Base-by-base conservation (phyloP, 2,329 filamentous ascomycete genomes). In the Laburnicola sp. region DNA sequence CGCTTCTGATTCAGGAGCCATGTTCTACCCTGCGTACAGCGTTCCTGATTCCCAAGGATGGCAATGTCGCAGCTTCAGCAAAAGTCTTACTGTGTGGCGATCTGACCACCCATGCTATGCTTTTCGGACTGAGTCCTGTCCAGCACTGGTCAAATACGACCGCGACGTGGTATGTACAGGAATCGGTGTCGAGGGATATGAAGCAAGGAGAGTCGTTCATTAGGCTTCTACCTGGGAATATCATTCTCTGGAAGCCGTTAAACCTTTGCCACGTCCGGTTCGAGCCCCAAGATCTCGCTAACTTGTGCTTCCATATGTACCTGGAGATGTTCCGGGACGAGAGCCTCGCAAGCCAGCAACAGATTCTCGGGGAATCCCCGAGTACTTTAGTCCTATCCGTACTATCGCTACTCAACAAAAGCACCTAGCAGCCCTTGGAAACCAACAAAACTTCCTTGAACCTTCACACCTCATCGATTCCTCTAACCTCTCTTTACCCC, bases 21-120 rank as follows among this genome's bases (percentile, higher is more conserved):
- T 78, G 73, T 57, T 56, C 59, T 0, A 48, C 11, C 2, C 6
- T 62, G 3, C 44, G 41, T 3, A 82, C 76, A 0, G 79, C 84
- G 50, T 62, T 73, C 6, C 61, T 82, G 7, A 39, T 77, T 11
- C 70, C 70, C n/a, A 63, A 55, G 7, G 55, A 65, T 8, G 57
- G 60, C 16, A 63, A 65, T 16, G 54, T 69, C 16, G 56, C 63
- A 1, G 54, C 64, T 21, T 62, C 68, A 5, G 67, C 80, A 11
- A 68, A 77, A 9, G 63, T 63, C 2, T 57, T 82, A 6, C 73
- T 85, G 0, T 74, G 74, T 37, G 78, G 78, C 0, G 70, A 82
- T 51, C 72, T 77, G 0, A 64, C 73, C 0, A 79, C 77, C 0
- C 60, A 83, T 4, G 76, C 78, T 2, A 56, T 80, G 5, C 63